Conservation (phyloP, 257 asterid species). For the Ocimum tenuiflorum region DNA sequence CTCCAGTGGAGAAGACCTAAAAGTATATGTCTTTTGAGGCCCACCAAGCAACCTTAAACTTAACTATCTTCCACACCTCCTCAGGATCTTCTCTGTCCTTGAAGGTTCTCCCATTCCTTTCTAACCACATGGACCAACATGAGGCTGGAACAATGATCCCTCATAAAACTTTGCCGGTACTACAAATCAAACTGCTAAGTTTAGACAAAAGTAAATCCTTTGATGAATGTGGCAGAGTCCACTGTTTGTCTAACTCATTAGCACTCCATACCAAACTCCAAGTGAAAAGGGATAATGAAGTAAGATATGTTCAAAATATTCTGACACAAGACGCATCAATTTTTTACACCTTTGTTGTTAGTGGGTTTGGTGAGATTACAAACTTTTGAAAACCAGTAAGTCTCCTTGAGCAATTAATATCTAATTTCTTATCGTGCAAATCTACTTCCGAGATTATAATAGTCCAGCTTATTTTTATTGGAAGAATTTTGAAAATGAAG, state of each 20-base stretch:
- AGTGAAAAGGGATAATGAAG: background rate
- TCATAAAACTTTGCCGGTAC: background rate
- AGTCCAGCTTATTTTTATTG: background rate
- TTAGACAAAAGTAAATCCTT: background rate
- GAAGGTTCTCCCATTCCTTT: background rate
- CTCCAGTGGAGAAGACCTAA: background rate
- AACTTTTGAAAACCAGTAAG: background rate
- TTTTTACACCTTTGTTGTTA: conserved; percentile 5
- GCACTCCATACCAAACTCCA: background rate
- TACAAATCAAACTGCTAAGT: background rate
- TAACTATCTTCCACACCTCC: background rate
- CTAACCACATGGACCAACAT: background rate
- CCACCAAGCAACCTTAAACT: background rate
- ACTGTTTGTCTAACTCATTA: background rate
- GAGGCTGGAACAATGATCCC: background rate
- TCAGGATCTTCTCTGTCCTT: background rate
- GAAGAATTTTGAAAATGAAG: background rate
- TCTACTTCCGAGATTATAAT: too few relatives aligned
- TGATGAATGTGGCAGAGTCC: background rate
- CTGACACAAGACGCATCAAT: background rate
- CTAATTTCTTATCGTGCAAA: background rate
- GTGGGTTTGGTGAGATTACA: background rate
- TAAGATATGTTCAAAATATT: background rate
- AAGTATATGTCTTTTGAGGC: background rate
- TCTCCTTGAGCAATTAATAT: background rate